These are phyloP conservation scores for Huntiella moniliformis DNA, from an alignment of 2,329 filamentous ascomycete species.

Conservation along the genomic window DNA sequence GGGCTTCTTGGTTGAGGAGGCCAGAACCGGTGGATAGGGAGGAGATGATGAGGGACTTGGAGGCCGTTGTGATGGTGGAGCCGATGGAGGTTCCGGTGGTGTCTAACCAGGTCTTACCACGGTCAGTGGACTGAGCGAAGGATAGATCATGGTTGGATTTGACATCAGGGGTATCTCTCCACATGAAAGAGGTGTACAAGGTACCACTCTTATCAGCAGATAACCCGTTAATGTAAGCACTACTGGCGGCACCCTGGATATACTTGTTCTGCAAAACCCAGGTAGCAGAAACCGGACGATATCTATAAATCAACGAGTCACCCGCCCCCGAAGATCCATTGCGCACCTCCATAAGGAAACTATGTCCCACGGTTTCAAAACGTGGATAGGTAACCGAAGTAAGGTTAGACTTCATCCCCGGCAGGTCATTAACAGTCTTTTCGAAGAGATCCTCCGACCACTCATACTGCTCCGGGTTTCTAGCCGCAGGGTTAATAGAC, in stretches of 20 bases:
- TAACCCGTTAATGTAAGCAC: constrained; percentile 14
- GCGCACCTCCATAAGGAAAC: constrained; percentile 13
- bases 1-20: constrained; percentile 14
- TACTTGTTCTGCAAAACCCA: constrained; percentile 13
- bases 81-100: constrained; percentile 9
- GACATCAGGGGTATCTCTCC: constrained; percentile 13
- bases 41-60: constrained; percentile 7
- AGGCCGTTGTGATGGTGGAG: neutral
- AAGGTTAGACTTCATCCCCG: constrained; percentile 12
- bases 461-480: constrained; percentile 2
- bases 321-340: constrained; percentile 13
- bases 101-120: constrained; percentile 13
- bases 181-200: constrained; percentile 13
- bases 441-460: constrained; percentile 13
- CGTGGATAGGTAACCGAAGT: constrained; percentile 14
- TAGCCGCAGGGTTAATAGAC: constrained; percentile 10
- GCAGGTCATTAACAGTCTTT: constrained; percentile 11
- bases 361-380: constrained; percentile 12
- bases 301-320: constrained; percentile 14
- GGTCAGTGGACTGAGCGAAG: constrained; percentile 13
- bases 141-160: constrained; percentile 14
- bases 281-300: constrained; percentile 5
- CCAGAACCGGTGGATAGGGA: constrained; percentile 12
- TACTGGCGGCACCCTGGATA: constrained; percentile 13
- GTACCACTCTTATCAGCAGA: constrained; percentile 5